Evolutionary conservation across 495 filamentous ascomycete species (phyloP).

Genomic region (Aspergillus leporis): DNA sequence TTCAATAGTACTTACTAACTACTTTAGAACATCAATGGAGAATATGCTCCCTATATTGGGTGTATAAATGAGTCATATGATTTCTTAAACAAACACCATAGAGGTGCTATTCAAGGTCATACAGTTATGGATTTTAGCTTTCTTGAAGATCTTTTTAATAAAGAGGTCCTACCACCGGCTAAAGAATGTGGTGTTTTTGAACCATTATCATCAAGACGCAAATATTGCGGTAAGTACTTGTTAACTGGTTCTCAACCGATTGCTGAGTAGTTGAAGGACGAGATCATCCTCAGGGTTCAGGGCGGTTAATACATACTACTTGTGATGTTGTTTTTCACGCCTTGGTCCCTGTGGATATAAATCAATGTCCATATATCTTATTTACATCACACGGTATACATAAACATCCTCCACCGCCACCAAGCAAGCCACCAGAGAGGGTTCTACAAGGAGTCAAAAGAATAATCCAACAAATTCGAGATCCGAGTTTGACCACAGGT

Average conservation of each 20-base stretch:
- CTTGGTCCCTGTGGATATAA: conserved; percentile 11
- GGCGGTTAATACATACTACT: not conserved
- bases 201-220: conserved; percentile 5
- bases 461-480: conserved; percentile 3
- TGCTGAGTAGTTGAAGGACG: not conserved
- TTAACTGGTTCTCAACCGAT: not conserved
- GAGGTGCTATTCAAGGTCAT: too few species aligned
- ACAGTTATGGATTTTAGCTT: conserved; percentile 3
- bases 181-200: conserved; percentile 8
- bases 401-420: too few species aligned
- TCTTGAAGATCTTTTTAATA: not conserved
- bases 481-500: conserved; percentile 9
- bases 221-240: conserved; percentile 10
- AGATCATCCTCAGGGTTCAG: too few species aligned
- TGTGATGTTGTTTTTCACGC: conserved; percentile 14
- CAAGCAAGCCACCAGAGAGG: conserved; percentile 10
- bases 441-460: conserved; percentile 6
- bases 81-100: too few species aligned
- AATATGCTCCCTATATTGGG: too few species aligned
- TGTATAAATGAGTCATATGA: too few species aligned
- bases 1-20: too few species aligned
- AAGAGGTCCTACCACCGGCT: conserved; percentile 1
- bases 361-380: conserved; percentile 10
- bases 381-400: conserved; percentile 15
- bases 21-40: too few species aligned